Evolutionary conservation across 2,329 filamentous ascomycete genomes (phyloP), one percentile per base, ranked within the genome.

Genomic region (Reticulascus tulasneorum): DNA sequence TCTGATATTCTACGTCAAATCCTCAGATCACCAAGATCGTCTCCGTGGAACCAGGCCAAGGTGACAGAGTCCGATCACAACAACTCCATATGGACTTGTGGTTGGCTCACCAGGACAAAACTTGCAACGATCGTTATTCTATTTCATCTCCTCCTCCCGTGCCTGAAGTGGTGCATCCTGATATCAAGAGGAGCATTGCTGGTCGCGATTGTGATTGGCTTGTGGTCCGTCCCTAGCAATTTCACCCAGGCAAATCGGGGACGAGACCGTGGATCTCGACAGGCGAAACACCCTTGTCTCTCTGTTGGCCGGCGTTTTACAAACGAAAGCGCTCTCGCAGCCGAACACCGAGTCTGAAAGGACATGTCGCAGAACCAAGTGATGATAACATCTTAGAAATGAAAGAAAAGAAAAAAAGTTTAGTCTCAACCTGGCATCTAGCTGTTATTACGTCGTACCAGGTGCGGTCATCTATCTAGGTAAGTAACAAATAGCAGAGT

Each of bases 191-290:
- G 19, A 31, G 40, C 40, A 29, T 29, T 23, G 28, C 18, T 2
- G 7, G 18, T 29, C 28, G 21, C 10, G 16, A 17, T 10, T 21
- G 8, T 42, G 21, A 42, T 40, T 42, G 37, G 40, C 32, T 20
- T 12, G 23, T 6, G 6, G 12, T 7, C 9, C 9, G 20, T 36
- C 28, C 15, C 16, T 19, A 18, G 15, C 32, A 42, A 40, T 36
- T 22, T 25, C n/a, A 15, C 37, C 9, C 9, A 1, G 19, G 10
- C 20, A 16, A 25, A 32, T 19, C 20, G 29, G 20, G 19, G 13
- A 9, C 22, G 5, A 22, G 15, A 6, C 17, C 9, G 23, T 6
- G 3, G 22, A 22, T 21, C 7, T 21, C 26, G 23, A 15, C 19
- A 15, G 9, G 18, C 11, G 16, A 12, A n/a, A 9, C 6, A 10